These are phyloP conservation scores for Epichloe brachyelytri DNA, from an alignment of 2,329 filamentous ascomycete genomes.

Conservation along the genomic window DNA sequence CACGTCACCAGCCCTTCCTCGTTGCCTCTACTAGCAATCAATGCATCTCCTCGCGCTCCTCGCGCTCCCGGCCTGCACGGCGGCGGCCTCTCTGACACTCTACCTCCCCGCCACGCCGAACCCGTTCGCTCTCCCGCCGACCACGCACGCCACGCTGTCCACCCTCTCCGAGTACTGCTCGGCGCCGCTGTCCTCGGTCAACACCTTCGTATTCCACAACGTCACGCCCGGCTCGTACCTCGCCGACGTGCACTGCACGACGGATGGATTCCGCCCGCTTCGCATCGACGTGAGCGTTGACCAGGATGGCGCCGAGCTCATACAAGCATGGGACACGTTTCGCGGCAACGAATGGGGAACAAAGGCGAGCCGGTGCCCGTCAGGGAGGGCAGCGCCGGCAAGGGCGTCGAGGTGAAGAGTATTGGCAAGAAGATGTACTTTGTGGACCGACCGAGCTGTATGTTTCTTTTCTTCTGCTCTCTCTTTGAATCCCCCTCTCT, in stretches of 20 bases:
- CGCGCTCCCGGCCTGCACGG: conserved; percentile 8
- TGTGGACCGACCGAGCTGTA: conserved; percentile 61
- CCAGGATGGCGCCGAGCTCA: conserved; percentile 17
- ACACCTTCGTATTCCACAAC: conserved; percentile 65
- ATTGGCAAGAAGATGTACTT: conserved; percentile 62
- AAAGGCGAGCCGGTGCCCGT: conserved; percentile 50
- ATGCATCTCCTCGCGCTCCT: conserved; percentile 26
- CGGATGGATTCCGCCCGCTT: conserved; percentile 65
- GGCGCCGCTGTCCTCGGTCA: conserved; percentile 52
- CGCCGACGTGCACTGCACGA: conserved; percentile 63
- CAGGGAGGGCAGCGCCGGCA: conserved; percentile 19
- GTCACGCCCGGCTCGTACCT: conserved; percentile 65
- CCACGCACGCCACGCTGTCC: conserved; percentile 50
- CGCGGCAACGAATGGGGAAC: conserved; percentile 83
- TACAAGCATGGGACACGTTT: conserved; percentile 71
- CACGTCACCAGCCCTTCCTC: not conserved
- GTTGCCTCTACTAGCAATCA: not conserved
- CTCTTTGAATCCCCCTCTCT: not conserved
- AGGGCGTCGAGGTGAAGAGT: conserved; percentile 47
- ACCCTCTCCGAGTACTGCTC: conserved; percentile 26
- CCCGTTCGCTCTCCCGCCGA: conserved; percentile 45
- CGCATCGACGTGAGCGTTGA: conserved; percentile 56
- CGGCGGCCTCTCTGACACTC: conserved; percentile 25
- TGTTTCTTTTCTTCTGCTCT: conserved; percentile 24
- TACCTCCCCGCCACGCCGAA: conserved; percentile 36